Conservation (phyloP, 2,329 filamentous ascomycete species). For the Rutstroemia sp. region DNA sequence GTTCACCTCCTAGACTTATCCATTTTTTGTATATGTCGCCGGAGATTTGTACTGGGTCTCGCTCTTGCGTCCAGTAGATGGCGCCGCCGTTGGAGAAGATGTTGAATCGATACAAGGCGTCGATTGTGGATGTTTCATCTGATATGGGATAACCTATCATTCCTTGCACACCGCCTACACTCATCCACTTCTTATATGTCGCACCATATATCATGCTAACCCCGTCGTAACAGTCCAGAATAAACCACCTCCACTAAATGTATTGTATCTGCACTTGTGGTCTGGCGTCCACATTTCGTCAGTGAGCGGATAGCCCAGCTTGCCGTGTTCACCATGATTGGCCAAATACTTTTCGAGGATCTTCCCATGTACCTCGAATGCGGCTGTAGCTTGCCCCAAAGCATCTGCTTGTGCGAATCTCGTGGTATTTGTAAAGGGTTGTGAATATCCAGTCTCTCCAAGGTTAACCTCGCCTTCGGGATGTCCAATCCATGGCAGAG, state of each 20-base stretch:
- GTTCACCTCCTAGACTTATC: background rate
- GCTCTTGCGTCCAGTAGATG: background rate
- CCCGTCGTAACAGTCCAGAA: conserved; percentile 2
- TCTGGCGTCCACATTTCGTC: background rate
- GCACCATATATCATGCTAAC: background rate
- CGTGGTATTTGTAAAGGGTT: background rate
- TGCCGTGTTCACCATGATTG: background rate
- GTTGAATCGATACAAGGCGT: background rate
- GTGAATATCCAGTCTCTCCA: conserved; percentile 1
- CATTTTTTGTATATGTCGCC: conserved; percentile 1
- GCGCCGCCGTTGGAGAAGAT: background rate
- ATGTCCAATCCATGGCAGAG: background rate
- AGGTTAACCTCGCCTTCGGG: background rate
- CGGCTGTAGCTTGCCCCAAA: background rate
- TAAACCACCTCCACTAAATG: background rate
- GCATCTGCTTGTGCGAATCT: conserved; percentile 4
- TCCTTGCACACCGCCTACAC: background rate
- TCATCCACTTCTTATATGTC: conserved; percentile 1
- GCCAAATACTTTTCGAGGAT: background rate
- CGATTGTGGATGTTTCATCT: background rate
- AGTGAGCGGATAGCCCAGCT: background rate
- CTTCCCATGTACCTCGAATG: conserved; percentile 2
- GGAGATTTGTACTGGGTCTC: background rate
- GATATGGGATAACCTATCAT: conserved; percentile 1
- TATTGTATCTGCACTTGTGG: background rate